Percentiles rank a stretch among this genome's conserved stretches.
phyloP scores from a whole-genome alignment of 768 basidiomycete genomes.

The Xerocomus spinulosus region DNA sequence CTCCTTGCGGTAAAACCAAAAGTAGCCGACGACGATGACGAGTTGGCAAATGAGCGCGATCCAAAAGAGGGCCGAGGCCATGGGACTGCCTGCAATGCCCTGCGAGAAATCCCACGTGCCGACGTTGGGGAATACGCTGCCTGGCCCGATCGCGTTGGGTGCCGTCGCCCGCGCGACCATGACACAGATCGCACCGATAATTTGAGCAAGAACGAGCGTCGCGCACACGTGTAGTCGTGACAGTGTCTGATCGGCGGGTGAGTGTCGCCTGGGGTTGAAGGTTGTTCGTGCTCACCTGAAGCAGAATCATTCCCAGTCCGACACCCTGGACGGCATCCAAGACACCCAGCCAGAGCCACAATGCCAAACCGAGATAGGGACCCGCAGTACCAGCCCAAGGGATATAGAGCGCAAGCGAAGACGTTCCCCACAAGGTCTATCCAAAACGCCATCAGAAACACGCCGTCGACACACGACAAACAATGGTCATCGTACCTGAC shows the following conservation, averaged over 20 bases:
- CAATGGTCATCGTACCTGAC: slow-evolving; percentile 55
- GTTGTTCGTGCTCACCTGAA: slow-evolving; percentile 48
- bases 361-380: slow-evolving; percentile 82
- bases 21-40: slow-evolving; percentile 85
- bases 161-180: slow-evolving; percentile 92
- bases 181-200: slow-evolving; percentile 86
- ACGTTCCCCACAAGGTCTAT: slow-evolving; percentile 92
- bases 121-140: slow-evolving; percentile 86
- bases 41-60: slow-evolving; percentile 74
- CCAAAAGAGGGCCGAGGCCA: slow-evolving; percentile 87
- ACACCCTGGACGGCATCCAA: slow-evolving; percentile 93
- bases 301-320: slow-evolving; percentile 85
- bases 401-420: slow-evolving; percentile 86
- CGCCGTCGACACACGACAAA: neutral
- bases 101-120: slow-evolving; percentile 85
- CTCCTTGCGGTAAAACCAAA: slow-evolving; percentile 97
- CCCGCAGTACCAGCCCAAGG: slow-evolving; percentile 87
- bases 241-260: slow-evolving; percentile 48
- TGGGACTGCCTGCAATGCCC: slow-evolving; percentile 70
- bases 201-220: slow-evolving; percentile 84
- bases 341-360: slow-evolving; percentile 96
- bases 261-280: no score
- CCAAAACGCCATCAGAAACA: slow-evolving; percentile 5
- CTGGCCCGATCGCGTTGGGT: slow-evolving; percentile 85
- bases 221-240: slow-evolving; percentile 93